Conservation (phyloP, 345 rosid species). For the Citrus sinensis region DNA sequence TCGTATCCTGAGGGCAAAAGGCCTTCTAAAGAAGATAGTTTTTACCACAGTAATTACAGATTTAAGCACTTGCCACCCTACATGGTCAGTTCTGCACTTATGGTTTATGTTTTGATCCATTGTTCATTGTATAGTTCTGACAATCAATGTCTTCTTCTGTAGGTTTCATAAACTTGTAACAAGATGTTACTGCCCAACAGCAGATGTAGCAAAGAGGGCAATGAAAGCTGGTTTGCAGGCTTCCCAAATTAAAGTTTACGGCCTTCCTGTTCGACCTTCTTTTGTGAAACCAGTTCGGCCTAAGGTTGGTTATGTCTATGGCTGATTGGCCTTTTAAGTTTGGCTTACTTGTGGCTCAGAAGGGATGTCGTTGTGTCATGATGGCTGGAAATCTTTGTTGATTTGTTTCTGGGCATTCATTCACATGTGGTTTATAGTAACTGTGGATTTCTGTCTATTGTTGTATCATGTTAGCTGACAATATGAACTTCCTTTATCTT, state of each 20-base stretch:
- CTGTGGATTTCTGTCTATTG: not conserved
- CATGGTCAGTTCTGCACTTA: conserved; percentile 54
- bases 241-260: conserved; percentile 87
- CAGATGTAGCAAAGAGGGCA: conserved; percentile 88
- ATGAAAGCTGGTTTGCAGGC: conserved; percentile 80
- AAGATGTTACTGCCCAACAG: conserved; percentile 94
- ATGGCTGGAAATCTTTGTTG: conserved; percentile 1
- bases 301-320: conserved; percentile 52
- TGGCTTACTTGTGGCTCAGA: not conserved
- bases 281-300: conserved; percentile 90
- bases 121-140: conserved; percentile 16
- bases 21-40: conserved; percentile 80
- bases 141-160: conserved; percentile 7
- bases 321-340: not conserved
- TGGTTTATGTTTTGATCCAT: not conserved
- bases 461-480: not conserved
- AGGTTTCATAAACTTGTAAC: conserved; percentile 99
- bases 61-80: conserved; percentile 97
- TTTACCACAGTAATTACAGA: conserved; percentile 96
- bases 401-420: not conserved
- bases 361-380: not conserved
- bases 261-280: conserved; percentile 98
- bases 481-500: conserved; percentile 1
- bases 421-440: not conserved
- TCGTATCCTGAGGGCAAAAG: conserved; percentile 85